Base-by-base conservation (phyloP, 2,329 filamentous ascomycete species). In the Aaosphaeria pasadenensis region DNA sequence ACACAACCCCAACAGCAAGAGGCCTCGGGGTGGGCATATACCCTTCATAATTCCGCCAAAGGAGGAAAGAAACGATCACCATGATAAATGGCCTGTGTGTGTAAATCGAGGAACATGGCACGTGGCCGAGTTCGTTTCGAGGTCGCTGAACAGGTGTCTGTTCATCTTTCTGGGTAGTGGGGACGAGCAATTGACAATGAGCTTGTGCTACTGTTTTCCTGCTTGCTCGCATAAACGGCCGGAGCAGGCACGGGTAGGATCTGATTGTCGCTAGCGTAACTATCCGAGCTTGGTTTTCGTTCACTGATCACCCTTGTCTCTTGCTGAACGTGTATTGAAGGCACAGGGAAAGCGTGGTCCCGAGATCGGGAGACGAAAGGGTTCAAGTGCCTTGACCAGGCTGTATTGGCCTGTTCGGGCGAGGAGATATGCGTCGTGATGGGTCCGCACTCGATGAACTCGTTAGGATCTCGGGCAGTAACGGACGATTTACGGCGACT, bases 301-400 rank as follows among this genome's bases (percentile, higher is more conserved):
- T 61, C 57, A 5, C 52, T 47, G 1, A 53, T 51, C 5, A 62
- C 49, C 1, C 51, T 52, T 11, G 53, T 57, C 17, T 63, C 62
- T 9, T 55, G 47, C 13, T 62, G 56, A 5, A 68, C 53, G 5
- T 56, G 57, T 11, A 67, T 67, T 11, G 47, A 56, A 2, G 62
- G 61, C 6, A 57, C 38, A 1, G 49, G 40, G 17, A 24, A 24
- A 24, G 17, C 17, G 17, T 24, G 17, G 1, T 38, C 45, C 11
- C 35, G 48, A 0, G 51, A 40, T 9, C 49, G 55, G 2, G 45
- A 11, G 4, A 47, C 43, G 24, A 66, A 63, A 0, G 49, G 52
- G 4, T 50, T 57, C 41, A 53, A 30, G n/a, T 52, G 51, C 32
- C 45, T 54, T 4, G 54, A 50, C 13, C 47, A 42, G 4, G 46